phyloP scores from a whole-genome alignment of 2,329 filamentous ascomycete species.

The Cryphonectria radicalis region DNA sequence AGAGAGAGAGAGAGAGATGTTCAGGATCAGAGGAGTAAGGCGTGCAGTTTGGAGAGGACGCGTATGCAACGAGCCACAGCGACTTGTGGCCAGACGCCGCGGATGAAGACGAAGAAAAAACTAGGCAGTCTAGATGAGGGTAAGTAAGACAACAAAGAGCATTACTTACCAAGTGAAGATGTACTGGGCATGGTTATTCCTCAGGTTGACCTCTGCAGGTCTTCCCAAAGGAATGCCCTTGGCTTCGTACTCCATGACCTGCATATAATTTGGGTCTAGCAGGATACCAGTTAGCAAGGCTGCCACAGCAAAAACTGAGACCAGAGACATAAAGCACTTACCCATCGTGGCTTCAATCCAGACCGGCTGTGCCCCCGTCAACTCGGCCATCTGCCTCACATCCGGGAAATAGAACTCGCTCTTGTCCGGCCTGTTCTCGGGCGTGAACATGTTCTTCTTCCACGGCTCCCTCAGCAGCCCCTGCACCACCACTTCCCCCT shows the following conservation, averaged over 20 bases:
- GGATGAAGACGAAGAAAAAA: not conserved
- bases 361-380: conserved; percentile 82
- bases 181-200: conserved; percentile 97
- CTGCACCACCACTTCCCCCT: conserved; percentile 76
- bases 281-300: conserved; percentile 27
- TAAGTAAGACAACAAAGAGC: no score
- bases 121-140: not conserved
- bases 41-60: not conserved
- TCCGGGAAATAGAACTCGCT: conserved; percentile 95
- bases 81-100: not conserved
- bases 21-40: not conserved
- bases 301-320: not conserved
- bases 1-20: not conserved
- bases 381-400: conserved; percentile 84
- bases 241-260: conserved; percentile 73
- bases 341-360: conserved; percentile 97
- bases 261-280: conserved; percentile 77
- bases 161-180: conserved; percentile 91
- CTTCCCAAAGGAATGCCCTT: conserved; percentile 90
- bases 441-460: conserved; percentile 98
- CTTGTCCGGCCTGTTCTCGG: conserved; percentile 81
- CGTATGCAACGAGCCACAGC: not conserved
- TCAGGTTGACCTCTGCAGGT: conserved; percentile 84
- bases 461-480: conserved; percentile 86
- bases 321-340: conserved; percentile 44